Evolutionary conservation across 768 basidiomycete genomes (phyloP).

Genomic region (Cystobasidium onofrii): DNA sequence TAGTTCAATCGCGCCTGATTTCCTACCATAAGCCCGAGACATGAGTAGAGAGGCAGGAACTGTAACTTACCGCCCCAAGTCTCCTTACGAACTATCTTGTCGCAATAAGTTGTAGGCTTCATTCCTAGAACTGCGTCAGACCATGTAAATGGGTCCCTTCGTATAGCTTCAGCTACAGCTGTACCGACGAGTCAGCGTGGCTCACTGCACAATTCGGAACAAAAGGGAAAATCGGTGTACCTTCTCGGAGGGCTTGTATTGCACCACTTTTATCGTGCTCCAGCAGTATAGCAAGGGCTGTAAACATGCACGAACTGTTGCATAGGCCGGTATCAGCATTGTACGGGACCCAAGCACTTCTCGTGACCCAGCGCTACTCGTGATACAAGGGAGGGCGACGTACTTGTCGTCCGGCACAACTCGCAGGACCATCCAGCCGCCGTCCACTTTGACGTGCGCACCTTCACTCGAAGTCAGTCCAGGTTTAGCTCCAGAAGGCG

Average conservation of each 20-base stretch:
- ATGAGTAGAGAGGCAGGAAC: not conserved
- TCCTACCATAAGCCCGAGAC: not conserved
- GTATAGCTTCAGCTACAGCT: conserved; percentile 16
- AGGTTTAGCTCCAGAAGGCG: conserved; percentile 19
- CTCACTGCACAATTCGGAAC: no score
- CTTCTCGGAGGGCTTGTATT: not conserved
- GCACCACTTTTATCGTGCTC: conserved; percentile 1
- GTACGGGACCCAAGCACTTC: no score
- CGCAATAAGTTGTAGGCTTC: conserved; percentile 20
- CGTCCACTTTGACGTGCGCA: conserved; percentile 20
- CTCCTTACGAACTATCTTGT: not conserved
- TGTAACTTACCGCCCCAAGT: conserved; percentile 25
- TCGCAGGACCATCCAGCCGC: conserved; percentile 17
- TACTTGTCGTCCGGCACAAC: conserved; percentile 31
- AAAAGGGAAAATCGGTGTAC: not conserved
- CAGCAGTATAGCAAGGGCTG: conserved; percentile 22
- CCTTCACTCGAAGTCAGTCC: conserved; percentile 8
- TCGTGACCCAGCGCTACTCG: no score
- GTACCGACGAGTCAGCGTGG: not conserved
- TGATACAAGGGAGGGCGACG: not conserved
- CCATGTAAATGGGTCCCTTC: conserved; percentile 21
- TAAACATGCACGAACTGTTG: conserved; percentile 27
- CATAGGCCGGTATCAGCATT: no score
- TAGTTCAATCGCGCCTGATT: conserved; percentile 28
- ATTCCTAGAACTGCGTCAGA: conserved; percentile 26